Conservation (phyloP, 345 rosid genomes). For the Salix arbutifolia region DNA sequence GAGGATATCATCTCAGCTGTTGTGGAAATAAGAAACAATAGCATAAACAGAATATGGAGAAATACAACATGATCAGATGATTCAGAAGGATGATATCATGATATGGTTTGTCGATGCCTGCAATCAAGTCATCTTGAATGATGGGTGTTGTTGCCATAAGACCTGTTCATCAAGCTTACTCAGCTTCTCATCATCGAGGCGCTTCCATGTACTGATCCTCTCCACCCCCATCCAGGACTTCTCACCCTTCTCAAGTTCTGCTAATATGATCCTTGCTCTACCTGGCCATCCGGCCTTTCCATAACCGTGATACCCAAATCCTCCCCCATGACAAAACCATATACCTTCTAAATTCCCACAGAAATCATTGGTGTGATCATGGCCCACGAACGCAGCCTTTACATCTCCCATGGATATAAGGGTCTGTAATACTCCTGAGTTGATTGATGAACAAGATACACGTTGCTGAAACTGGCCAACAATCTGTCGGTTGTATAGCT, state of each 20-base stretch:
- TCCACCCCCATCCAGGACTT: constrained; percentile 53
- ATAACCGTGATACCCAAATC: constrained; percentile 87
- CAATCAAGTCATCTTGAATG: constrained; percentile 9
- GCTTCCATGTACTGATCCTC: constrained; percentile 78
- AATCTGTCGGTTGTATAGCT: constrained; percentile 48
- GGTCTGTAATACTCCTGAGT: constrained; percentile 59
- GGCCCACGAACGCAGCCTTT: constrained; percentile 82
- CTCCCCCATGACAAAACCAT: constrained; percentile 96
- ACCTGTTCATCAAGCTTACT: constrained; percentile 73
- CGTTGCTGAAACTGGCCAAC: constrained; percentile 70
- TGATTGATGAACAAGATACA: constrained; percentile 66
- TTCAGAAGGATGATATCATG: background rate
- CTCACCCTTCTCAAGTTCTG: constrained; percentile 52
- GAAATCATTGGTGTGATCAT: constrained; percentile 83
- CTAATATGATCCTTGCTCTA: constrained; percentile 68
- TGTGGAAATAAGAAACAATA: too few relatives aligned
- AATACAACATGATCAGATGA: too few relatives aligned
- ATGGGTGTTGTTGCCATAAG: constrained; percentile 42
- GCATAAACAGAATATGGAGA: too few relatives aligned
- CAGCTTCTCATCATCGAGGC: constrained; percentile 61
- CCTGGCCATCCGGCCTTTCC: constrained; percentile 70
- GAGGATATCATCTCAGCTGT: too few relatives aligned
- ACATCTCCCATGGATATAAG: constrained; percentile 70
- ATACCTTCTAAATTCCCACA: constrained; percentile 72
- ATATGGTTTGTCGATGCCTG: background rate